Base-by-base conservation (phyloP, 1,139 yeast species). In the Candida pseudocylindracea region DNA sequence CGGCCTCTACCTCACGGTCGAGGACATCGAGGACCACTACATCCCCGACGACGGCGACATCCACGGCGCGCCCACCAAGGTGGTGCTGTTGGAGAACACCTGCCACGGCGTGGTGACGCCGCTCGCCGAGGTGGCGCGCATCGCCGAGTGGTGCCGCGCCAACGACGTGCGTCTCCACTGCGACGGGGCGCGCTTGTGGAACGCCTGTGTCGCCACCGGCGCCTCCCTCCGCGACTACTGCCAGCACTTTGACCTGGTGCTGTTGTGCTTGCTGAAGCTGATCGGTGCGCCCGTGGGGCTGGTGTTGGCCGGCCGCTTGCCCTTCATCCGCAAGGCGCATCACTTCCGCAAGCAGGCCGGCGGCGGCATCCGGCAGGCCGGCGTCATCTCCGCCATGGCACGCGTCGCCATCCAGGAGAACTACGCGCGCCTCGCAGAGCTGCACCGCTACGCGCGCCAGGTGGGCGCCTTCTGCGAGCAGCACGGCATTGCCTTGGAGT, bases 171-270 rank as follows among this genome's bases (percentile, higher is more conserved):
- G 58, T 41, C 55, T 83, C 45, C 96, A 85, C 49, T 67, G 83
- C 45, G 96, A 85, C 48, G 96, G 96, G 40, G 96, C 96, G n/a
- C 64, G 96, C 43, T 58, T 85, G 37, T 83, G 93, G 91, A 81
- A 85, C 48, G 95, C 95, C 2, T 59, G 73, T 26, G 78, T 66
- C 7, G 88, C 65, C 32, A 67, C 92, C 24, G 83, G 78, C 8
- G 59, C 80, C 29, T 54, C 80, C 10, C 53, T 83, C 36, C 53
- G 53, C 32, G 83, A 80, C 46, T 81, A 74, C 51, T 79, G 93
- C 45, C 59, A 67, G 40, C 57, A 72, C 42, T 85, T 85, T 49
- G 96, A 85, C 53, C 70, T 92, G 28, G 80, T 85, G 34, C 80
- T 94, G 7, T 63, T 85, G 35, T 85, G 96, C 53, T 57, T 85